Base-by-base conservation (phyloP, 257 asterid species). In the Petunia axillaris region DNA sequence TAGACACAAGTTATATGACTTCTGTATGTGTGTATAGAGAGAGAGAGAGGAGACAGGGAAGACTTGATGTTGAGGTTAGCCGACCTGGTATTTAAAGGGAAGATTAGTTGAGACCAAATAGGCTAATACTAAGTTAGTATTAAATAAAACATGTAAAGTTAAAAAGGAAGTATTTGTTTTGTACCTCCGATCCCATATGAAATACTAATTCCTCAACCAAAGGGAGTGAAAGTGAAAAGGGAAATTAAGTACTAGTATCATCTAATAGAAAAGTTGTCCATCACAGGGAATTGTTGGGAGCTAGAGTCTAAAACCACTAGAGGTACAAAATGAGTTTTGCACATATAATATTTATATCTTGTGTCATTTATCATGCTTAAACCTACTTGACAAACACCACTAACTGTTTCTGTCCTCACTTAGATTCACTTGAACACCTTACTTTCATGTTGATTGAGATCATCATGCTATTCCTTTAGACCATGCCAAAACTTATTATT, bases 311-410 rank as follows among this genome's bases (percentile, higher is more conserved):
- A 1, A 8, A 11, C 52, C 38, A 53, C 8, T 11, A 59, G 73
- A 77, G 73, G 59, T 71, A 25, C 25, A 25, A 77, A 25, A 44
- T 50, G 77, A 59, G 8, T 59, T 7, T 48, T 74, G 64, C 14
- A 52, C 43, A 3, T 60, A 37, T 66, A 57, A 36, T 53, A 77
- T 54, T 77, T 70, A 9, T 15, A 57, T 14, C 10, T 43, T 74
- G 90, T 83, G 90, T 88, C 90, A 88, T 77, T 67, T 64, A 85
- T 86, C 91, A 88, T 84, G 93, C 93, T 73, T 83, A 73, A 64
- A 89, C 90, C 91, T 86, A 85, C 88, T 83, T 80, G 75, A 82
- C 64, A 77, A 75, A 81, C 46, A 84, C 85, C 54, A 75, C 11
- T 62, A 84, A 74, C 80, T 53, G 64, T 79, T 76, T 64, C 76